Conservation (phyloP, 2,329 filamentous ascomycete species). For the Pseudogymnoascus sp. region DNA sequence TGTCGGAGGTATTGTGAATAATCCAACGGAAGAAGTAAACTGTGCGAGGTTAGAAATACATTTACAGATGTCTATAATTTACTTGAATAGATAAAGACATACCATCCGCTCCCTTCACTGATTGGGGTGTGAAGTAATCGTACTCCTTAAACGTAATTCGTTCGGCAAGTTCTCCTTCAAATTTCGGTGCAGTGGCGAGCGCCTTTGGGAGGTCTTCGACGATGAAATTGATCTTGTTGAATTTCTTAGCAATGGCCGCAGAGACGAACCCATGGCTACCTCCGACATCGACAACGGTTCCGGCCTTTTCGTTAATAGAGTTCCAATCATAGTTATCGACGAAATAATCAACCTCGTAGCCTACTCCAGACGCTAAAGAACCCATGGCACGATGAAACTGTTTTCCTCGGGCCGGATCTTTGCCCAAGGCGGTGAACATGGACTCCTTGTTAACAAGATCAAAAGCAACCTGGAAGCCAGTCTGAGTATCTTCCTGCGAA, state of each 20-base stretch:
- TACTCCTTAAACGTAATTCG: slow-evolving; percentile 30
- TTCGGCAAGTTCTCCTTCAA: slow-evolving; percentile 30
- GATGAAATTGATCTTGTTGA: slow-evolving; percentile 45
- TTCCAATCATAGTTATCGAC: slow-evolving; percentile 48
- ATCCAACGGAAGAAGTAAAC: slow-evolving; percentile 42
- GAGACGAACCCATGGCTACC: slow-evolving; percentile 52
- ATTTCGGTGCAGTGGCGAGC: slow-evolving; percentile 39
- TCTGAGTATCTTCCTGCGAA: slow-evolving; percentile 40
- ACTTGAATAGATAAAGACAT: slow-evolving; percentile 13
- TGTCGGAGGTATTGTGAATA: slow-evolving; percentile 42
- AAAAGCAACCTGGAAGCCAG: slow-evolving; percentile 47
- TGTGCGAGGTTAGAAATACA: background rate
- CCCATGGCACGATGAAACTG: slow-evolving; percentile 50
- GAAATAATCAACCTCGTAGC: slow-evolving; percentile 47
- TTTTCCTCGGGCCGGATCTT: slow-evolving; percentile 39
- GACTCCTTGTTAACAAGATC: slow-evolving; percentile 43
- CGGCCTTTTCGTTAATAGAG: slow-evolving; percentile 37
- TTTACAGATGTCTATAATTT: background rate
- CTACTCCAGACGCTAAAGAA: slow-evolving; percentile 47
- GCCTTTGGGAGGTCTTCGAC: slow-evolving; percentile 47
- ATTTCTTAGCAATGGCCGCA: slow-evolving; percentile 45
- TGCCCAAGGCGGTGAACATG: slow-evolving; percentile 48
- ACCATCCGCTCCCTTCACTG: slow-evolving; percentile 40
- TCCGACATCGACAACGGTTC: slow-evolving; percentile 51
- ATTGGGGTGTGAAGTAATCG: slow-evolving; percentile 40